These are phyloP conservation scores for Hyaloperonospora arabidopsidis DNA, from an alignment of 352 stramenopile species.

Conservation along the genomic window DNA sequence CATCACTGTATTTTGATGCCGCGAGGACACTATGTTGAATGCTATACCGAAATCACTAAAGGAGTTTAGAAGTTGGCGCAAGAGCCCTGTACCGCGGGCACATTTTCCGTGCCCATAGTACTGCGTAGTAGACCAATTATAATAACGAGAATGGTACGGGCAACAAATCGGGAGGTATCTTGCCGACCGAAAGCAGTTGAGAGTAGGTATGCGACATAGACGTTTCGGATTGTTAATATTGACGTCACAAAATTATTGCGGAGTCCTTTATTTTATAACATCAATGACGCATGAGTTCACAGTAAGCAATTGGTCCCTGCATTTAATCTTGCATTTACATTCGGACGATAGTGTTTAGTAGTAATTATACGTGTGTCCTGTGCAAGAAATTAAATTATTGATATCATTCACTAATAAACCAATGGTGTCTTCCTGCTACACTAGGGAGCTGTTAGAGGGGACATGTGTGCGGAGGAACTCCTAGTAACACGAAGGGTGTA, in stretches of 20 bases:
- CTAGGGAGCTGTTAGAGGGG: no score
- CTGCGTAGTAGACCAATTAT: constrained; percentile 30
- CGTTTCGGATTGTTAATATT: constrained; percentile 33
- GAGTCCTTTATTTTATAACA: constrained; percentile 11
- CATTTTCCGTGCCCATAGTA: constrained; percentile 35
- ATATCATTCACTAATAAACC: no score
- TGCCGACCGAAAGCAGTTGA: constrained; percentile 23
- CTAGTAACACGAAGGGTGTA: no score
- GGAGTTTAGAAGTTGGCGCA: constrained; percentile 54
- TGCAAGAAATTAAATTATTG: no score
- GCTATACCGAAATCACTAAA: constrained; percentile 46
- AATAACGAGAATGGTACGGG: constrained; percentile 29
- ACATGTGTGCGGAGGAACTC: no score
- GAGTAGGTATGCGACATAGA: constrained; percentile 20
- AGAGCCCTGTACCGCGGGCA: constrained; percentile 61
- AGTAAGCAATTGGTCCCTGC: no score
- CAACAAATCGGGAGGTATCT: constrained; percentile 29
- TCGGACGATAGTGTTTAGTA: no score
- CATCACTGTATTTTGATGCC: constrained; percentile 51
- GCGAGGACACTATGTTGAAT: constrained; percentile 69
- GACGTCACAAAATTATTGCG: constrained; percentile 25
- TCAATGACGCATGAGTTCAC: no score
- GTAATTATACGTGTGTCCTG: no score
- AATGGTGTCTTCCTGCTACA: no score
- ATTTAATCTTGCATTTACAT: no score